Evolutionary conservation across 2,329 filamentous ascomycete species (phyloP), one percentile per base, ranked within the genome.

Genomic region (Alternaria viburni): DNA sequence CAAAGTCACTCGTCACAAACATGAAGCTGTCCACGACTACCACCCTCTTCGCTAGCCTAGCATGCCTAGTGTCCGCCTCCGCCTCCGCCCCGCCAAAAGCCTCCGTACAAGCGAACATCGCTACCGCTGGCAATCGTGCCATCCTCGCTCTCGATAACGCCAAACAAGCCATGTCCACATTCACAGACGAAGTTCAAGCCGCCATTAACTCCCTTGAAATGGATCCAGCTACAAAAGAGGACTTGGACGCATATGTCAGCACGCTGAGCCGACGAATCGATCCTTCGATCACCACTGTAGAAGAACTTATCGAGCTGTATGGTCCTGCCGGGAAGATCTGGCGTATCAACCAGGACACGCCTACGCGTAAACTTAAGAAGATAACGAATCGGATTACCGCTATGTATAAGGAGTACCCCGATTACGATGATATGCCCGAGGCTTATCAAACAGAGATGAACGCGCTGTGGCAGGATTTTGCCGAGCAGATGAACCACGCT

Each of bases 361-460:
- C 36, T 41, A 3, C 36, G 3, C 36, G 36, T 41, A 6, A 41
- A 15, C 36, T 41, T 41, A 30, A 30, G 12, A 36, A n/a, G 32
- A 36, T 36, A n/a, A 1, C 1, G 32, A n/a, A 41, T 41, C 36
- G 36, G 5, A 41, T 41, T 3, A 1, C 0, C 5, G 36, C 36
- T 11, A 41, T 41, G 0, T 41, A 41, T 3, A 1, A 17, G 0
- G 9, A 41, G 3, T 41, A 41, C n/a, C 0, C 1, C n/a, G n/a
- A 41, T 6, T 41, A 17, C 11, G 36, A 41, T n/a, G 36, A 41
- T 2, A 41, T 41, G 36, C 36, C 36, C n/a, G 36, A 41, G 36
- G 36, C 0, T 41, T 1, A 0, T 41, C 36, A 41, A 5, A 17
- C n/a, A 6, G 36, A 41, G 36, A 0, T 41, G 0, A 41, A 41